Evolutionary conservation across 2,329 filamentous ascomycete species (phyloP), one percentile per base, ranked within the genome.

Genomic region (Colletotrichum sublineola): DNA sequence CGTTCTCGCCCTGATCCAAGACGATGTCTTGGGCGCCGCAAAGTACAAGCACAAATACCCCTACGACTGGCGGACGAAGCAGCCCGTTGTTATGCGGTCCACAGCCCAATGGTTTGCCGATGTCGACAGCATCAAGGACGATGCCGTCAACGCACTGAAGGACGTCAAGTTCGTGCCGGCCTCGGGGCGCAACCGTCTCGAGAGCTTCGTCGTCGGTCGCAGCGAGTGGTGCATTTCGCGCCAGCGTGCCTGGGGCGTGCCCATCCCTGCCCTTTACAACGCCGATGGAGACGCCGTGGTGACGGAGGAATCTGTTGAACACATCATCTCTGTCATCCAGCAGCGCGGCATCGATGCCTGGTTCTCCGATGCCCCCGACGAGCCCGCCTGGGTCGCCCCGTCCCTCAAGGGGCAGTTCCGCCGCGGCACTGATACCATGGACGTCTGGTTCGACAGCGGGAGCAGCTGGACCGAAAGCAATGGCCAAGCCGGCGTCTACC

Each of bases 81-180:
- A 93, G 76, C 96, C 96, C 1, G 92, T 99, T 62, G 94, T 99
- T 72, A 90, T 97, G 44, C 87, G 96, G 75, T 96, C 96, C 4
- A 99, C 97, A 0, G 94, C 95, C 48, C 96, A 99, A 82, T 99
- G 96, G 96, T 99, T 99, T 79, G 95, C 96, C 14, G 94, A 98
- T 80, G 94, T 98, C 2, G 94, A 88, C 18, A 89, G 87, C 63
- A 96, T 98, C 81, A 97, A 97, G 77, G 85, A 89, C 1, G 86
- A 89, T 42, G 94, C 95, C 0, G 83, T 97, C 33, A 81, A 86
- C 20, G 89, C 94, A 11, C 84, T 99, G 14, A 84, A 91, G 0
- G 81, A 89, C 48, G 94, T 98, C 33, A 86, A 85, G 0, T 99
- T 98, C 77, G 86, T 97, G 18, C 96, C 96, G 0, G 88, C 92